Conservation (phyloP, 192 early-diverging fungal species). For the Coemansia sp. region DNA sequence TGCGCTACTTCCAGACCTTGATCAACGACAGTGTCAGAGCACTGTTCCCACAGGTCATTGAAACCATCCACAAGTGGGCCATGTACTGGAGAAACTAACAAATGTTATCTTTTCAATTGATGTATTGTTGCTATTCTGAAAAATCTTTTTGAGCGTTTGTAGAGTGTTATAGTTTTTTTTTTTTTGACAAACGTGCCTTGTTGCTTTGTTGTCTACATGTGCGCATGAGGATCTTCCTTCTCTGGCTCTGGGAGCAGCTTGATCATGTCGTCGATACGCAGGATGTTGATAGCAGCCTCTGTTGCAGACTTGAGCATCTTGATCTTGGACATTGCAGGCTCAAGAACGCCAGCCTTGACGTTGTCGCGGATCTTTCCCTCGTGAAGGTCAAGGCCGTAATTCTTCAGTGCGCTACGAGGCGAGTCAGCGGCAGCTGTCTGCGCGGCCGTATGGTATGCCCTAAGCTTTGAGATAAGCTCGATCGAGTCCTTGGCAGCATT, state of each 20-base stretch:
- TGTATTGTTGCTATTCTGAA: not conserved
- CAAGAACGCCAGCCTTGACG: conserved; percentile 89
- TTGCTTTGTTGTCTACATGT: conserved; percentile 25
- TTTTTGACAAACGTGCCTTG: too few species aligned
- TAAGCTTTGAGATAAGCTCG: conserved; percentile 92
- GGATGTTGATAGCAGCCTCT: conserved; percentile 95
- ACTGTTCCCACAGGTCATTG: conserved; percentile 96
- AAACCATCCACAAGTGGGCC: conserved; percentile 95
- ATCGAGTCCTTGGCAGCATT: conserved; percentile 99
- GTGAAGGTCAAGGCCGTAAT: conserved; percentile 90
- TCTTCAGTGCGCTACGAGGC: conserved; percentile 74
- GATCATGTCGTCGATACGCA: conserved; percentile 94
- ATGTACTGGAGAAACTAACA: conserved; percentile 69
- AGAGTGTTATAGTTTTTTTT: not conserved
- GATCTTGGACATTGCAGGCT: conserved; percentile 98
- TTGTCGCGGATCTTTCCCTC: conserved; percentile 93
- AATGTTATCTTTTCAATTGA: not conserved
- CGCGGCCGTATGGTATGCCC: conserved; percentile 92
- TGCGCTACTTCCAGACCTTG: conserved; percentile 86
- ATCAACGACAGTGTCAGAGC: conserved; percentile 95
- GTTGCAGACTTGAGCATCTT: conserved; percentile 97
- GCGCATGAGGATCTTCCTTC: conserved; percentile 53
- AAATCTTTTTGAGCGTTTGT: too few species aligned
- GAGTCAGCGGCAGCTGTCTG: conserved; percentile 69
- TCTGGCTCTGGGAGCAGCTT: conserved; percentile 58